Conservation (phyloP, 768 basidiomycete genomes). For the Suillus cothurnatus region DNA sequence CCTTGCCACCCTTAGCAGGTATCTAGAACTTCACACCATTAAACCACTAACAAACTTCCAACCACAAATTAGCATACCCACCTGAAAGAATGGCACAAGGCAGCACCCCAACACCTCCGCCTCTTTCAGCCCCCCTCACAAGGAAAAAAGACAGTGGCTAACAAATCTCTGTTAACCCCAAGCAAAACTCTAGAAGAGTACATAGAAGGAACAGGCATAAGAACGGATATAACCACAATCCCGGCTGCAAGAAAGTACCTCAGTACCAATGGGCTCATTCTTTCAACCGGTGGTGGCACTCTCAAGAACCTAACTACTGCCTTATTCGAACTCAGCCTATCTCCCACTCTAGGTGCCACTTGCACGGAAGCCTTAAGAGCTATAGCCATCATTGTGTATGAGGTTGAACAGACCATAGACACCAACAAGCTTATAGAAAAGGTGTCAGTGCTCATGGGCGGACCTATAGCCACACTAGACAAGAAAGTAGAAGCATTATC, state of each 20-base stretch:
- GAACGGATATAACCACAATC: no score
- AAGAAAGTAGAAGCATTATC: not conserved
- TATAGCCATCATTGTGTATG: not conserved
- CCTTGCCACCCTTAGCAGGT: not conserved
- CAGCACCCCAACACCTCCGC: not conserved
- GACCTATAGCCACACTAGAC: not conserved
- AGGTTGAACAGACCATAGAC: not conserved
- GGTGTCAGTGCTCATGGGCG: not conserved
- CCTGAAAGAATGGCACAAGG: not conserved
- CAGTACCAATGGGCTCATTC: no score
- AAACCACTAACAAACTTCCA: no score
- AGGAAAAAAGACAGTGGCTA: not conserved
- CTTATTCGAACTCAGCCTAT: not conserved
- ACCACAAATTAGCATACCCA: no score
- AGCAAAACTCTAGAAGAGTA: no score
- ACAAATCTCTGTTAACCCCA: no score
- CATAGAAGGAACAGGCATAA: no score
- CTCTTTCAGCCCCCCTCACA: not conserved
- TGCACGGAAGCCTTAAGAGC: no score
- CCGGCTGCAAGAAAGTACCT: no score
- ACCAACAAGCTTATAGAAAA: not conserved
- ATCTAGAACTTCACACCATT: no score
- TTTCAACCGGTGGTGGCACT: no score
- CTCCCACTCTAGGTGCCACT: not conserved
- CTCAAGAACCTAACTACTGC: no score